Evolutionary conservation across 108 stramenopile genomes (phyloP), one percentile per base, ranked within the genome.

Genomic region (Pseudonitzschia pungens): DNA sequence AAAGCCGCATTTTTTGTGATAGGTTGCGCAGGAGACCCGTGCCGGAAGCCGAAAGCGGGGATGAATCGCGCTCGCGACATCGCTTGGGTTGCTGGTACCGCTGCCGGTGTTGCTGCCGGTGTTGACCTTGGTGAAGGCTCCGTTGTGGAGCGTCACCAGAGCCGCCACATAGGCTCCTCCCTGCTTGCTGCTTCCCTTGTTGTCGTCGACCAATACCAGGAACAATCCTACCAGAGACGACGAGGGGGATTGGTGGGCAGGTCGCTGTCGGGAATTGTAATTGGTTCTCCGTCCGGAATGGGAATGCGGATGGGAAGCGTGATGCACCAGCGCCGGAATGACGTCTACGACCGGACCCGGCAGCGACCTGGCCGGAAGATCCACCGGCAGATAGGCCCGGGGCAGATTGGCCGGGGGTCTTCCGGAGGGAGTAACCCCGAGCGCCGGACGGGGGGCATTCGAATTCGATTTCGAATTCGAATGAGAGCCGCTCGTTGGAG

Each of bases 161-260:
- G 80, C 68, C 14, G 93, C 78, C 1, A 81, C 88, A 51, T 83
- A 94, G 0, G 84, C 82, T 15, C 93, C 92, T 1, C 72, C 60
- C 31, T 50, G 59, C 65, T 70, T 67, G 65, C 42, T 29, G 41
- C 65, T 60, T 42, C 89, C 92, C 32, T 83, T 82, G 75, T 91
- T 79, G 72, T 94, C 93, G 57, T 94, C 93, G 0, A 91, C 87
- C 65, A 94, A 64, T 18, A 94, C 57, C 41, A 94, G 71, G 77
- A 91, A 93, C 3, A 86, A 68, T n/a, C 84, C 86, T 32, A 21
- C 32, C 11, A n/a, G n/a, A 15, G 69, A 69, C 40, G 54, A 18
- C 63, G 45, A 40, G 65, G 73, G 21, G 56, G 41, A 14, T 22
- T 36, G n/a, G 36, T 69, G 60, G 45, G 45, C 9, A 48, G 45